These are phyloP conservation scores for Auricularia cornea DNA, from an alignment of 768 basidiomycete species.

Conservation along the genomic window DNA sequence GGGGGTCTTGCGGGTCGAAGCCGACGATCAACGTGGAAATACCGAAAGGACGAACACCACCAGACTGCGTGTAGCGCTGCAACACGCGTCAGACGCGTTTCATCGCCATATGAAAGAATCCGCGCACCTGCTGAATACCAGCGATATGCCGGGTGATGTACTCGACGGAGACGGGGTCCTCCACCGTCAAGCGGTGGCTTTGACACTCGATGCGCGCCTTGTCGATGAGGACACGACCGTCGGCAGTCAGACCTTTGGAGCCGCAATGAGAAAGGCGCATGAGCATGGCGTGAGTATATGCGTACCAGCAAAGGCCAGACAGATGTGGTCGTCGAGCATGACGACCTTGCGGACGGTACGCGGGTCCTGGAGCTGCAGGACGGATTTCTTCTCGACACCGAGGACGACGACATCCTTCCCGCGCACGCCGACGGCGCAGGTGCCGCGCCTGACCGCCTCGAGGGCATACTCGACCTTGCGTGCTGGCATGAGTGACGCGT, in stretches of 20 bases:
- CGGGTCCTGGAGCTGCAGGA: constrained; percentile 95
- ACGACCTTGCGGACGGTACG: constrained; percentile 96
- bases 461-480: constrained; percentile 92
- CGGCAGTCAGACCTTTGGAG: constrained; percentile 80
- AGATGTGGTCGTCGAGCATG: constrained; percentile 96
- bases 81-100: not conserved
- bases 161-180: constrained; percentile 96
- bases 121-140: constrained; percentile 89
- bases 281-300: constrained; percentile 2
- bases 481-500: constrained; percentile 12
- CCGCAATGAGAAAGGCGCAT: constrained; percentile 6
- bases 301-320: constrained; percentile 93
- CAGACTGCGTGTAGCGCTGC: constrained; percentile 95
- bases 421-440: constrained; percentile 94
- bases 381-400: constrained; percentile 98
- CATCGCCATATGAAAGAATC: not conserved
- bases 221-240: constrained; percentile 96
- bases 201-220: constrained; percentile 97
- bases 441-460: constrained; percentile 96
- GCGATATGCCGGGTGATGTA: constrained; percentile 98
- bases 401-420: constrained; percentile 92
- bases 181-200: constrained; percentile 91
- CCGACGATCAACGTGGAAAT: constrained; percentile 95
- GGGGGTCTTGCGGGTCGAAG: constrained; percentile 87
- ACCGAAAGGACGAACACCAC: constrained; percentile 96